phyloP scores from a whole-genome alignment of 1,139 yeast species.

The Spathaspora sp. region DNA sequence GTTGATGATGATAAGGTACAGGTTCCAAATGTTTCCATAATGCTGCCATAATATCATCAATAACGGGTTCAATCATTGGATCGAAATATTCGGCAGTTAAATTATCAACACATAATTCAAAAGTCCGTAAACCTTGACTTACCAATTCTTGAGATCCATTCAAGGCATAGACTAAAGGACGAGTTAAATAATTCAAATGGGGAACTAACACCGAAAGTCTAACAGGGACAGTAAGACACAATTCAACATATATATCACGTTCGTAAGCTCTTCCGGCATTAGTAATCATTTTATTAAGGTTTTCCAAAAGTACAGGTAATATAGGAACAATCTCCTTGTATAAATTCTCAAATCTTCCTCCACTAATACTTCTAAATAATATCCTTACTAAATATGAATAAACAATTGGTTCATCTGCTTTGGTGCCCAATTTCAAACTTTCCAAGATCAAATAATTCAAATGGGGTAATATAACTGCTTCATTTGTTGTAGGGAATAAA shows the following conservation, averaged over 20 bases:
- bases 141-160: conserved; percentile 90
- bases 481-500: conserved; percentile 84
- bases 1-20: conserved; percentile 88
- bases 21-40: conserved; percentile 91
- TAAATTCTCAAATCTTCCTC: conserved; percentile 89
- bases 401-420: conserved; percentile 89
- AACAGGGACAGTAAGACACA: conserved; percentile 94
- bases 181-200: conserved; percentile 80
- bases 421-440: conserved; percentile 76
- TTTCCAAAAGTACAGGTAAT: conserved; percentile 80
- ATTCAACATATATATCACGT: conserved; percentile 88
- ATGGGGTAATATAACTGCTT: conserved; percentile 83
- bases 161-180: conserved; percentile 87
- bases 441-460: conserved; percentile 78
- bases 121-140: conserved; percentile 88
- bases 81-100: conserved; percentile 95
- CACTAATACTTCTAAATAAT: conserved; percentile 90
- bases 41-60: conserved; percentile 90
- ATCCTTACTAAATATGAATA: conserved; percentile 88
- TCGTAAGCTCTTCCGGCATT: conserved; percentile 89
- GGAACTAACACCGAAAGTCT: conserved; percentile 91
- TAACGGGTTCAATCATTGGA: conserved; percentile 93
- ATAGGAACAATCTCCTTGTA: conserved; percentile 93
- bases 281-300: conserved; percentile 76
- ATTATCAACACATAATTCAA: conserved; percentile 96